Percentiles rank a stretch among this genome's conserved stretches.
These are phyloP conservation scores for Nemania sp. DNA, from an alignment of 2,329 filamentous ascomycete genomes.

Conservation along the genomic window DNA sequence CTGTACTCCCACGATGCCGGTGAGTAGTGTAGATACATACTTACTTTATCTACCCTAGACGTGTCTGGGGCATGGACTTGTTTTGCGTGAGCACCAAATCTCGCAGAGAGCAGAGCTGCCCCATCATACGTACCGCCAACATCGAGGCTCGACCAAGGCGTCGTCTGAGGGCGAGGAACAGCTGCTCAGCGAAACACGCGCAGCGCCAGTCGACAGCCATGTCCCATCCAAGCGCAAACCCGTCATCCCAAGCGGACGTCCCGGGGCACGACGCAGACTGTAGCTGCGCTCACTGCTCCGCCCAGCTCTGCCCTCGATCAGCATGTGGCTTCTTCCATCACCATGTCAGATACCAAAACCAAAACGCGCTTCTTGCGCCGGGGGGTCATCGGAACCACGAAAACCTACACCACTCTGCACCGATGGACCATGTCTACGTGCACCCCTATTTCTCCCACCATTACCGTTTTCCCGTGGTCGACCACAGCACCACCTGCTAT, in stretches of 20 bases:
- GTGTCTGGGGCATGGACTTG: slow-evolving; percentile 15
- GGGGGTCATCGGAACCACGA: background rate
- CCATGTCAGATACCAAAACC: background rate
- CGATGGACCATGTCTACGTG: slow-evolving; percentile 28
- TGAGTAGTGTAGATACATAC: no score
- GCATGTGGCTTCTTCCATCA: no score
- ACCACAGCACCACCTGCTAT: slow-evolving; percentile 28
- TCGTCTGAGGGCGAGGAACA: background rate
- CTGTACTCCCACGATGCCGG: background rate
- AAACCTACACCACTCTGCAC: background rate
- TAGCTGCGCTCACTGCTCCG: no score
- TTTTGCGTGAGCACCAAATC: slow-evolving; percentile 20
- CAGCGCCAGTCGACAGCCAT: background rate
- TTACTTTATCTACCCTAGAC: background rate
- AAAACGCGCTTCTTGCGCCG: background rate
- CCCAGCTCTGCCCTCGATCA: no score
- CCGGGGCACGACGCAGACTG: no score
- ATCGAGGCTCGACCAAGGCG: slow-evolving; percentile 3
- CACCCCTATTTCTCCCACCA: slow-evolving; percentile 31
- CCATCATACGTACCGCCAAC: background rate
- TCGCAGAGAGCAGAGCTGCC: slow-evolving; percentile 1
- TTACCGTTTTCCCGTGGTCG: slow-evolving; percentile 37
- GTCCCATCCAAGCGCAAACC: background rate
- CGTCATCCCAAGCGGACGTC: no score
- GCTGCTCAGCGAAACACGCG: background rate